Percentiles rank a stretch among this genome's conserved stretches.
phyloP scores from a whole-genome alignment of 2,329 filamentous ascomycete genomes.

The Hymenotorrendiella dingleyae region DNA sequence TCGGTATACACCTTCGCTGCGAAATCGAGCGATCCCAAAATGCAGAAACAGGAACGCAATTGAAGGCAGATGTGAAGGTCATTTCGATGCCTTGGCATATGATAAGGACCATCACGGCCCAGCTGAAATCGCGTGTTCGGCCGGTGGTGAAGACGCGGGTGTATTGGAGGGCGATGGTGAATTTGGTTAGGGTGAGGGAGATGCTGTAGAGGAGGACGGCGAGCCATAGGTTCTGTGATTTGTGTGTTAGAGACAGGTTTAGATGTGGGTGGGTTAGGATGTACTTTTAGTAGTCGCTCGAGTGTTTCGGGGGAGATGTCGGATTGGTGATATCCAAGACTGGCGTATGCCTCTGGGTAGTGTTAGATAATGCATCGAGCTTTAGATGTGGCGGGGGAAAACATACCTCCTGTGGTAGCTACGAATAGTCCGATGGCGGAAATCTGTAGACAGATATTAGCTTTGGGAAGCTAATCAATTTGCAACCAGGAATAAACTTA shows the following conservation, averaged over 20 bases:
- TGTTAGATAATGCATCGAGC: background rate
- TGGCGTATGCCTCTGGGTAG: background rate
- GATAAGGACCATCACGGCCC: constrained; percentile 10
- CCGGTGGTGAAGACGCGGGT: constrained; percentile 33
- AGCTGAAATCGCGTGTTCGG: constrained; percentile 17
- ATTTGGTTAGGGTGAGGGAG: constrained; percentile 31
- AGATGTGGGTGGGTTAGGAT: no score
- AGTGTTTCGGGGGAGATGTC: no score
- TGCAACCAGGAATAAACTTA: background rate
- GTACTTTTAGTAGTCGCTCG: no score
- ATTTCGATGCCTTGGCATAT: constrained; percentile 7
- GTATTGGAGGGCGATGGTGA: constrained; percentile 36
- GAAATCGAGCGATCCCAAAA: constrained; percentile 11
- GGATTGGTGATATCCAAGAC: background rate
- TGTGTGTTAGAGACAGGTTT: no score
- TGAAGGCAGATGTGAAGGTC: constrained; percentile 12
- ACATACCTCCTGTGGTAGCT: background rate
- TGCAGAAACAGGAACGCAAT: constrained; percentile 12
- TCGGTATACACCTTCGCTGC: constrained; percentile 8
- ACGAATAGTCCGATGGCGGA: background rate
- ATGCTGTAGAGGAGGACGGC: constrained; percentile 34
- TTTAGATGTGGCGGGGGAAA: no score
- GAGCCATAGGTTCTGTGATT: constrained; percentile 30
- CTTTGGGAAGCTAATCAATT: background rate
- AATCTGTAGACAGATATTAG: background rate